phyloP scores from a whole-genome alignment of 2,329 filamentous ascomycete genomes.

The Exserohilum rostratum region DNA sequence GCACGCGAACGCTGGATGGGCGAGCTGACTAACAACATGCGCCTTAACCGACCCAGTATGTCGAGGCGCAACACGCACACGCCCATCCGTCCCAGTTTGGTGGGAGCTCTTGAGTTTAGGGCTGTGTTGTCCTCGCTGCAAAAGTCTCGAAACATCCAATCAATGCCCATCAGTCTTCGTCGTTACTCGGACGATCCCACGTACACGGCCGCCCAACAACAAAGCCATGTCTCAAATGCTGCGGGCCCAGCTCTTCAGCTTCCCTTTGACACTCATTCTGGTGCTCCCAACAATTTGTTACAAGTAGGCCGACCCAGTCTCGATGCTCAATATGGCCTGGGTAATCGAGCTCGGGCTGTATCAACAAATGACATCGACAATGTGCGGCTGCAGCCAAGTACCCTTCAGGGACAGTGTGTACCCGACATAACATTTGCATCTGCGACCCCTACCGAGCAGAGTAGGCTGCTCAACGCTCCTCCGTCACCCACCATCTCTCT shows the following conservation, averaged over 20 bases:
- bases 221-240: slow-evolving; percentile 54
- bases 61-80: slow-evolving; percentile 76
- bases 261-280: slow-evolving; percentile 40
- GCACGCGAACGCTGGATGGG: slow-evolving; percentile 70
- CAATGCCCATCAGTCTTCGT: slow-evolving; percentile 70
- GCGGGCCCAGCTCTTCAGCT: slow-evolving; percentile 56
- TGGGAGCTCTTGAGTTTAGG: slow-evolving; percentile 92
- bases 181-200: slow-evolving; percentile 71
- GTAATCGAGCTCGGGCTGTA: slow-evolving; percentile 57
- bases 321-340: slow-evolving; percentile 38
- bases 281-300: slow-evolving; percentile 25
- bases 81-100: slow-evolving; percentile 88
- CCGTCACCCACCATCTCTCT: slow-evolving; percentile 48
- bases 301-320: slow-evolving; percentile 31
- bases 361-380: slow-evolving; percentile 64
- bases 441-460: slow-evolving; percentile 39
- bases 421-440: slow-evolving; percentile 47
- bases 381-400: slow-evolving; percentile 53
- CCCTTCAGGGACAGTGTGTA: slow-evolving; percentile 27
- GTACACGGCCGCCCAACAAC: slow-evolving; percentile 53
- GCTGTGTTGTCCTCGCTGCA: slow-evolving; percentile 88
- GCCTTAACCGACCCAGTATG: slow-evolving; percentile 72
- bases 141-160: slow-evolving; percentile 76
- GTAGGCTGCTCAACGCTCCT: slow-evolving; percentile 23
- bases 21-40: slow-evolving; percentile 92